Base-by-base conservation (phyloP, 352 stramenopile genomes). In the Pythium dissimile region DNA sequence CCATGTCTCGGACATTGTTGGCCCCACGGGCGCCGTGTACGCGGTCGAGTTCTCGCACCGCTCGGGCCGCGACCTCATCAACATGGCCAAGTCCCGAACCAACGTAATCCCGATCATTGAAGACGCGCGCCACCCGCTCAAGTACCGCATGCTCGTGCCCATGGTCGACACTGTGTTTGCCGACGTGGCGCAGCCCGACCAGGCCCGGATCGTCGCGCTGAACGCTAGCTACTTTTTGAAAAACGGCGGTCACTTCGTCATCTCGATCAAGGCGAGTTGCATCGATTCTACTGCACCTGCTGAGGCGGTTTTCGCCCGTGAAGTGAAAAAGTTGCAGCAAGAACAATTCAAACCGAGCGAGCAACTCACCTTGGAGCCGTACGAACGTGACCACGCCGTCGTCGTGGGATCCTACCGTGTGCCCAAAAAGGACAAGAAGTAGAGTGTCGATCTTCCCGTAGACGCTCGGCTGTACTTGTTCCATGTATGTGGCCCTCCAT, bases 41-140 rank as follows among this genome's bases (percentile, higher is more conserved):
- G 97, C 97, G 8, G 97, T 99, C 7, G 97, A 99, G 88, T 99
- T 99, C 83, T 98, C 96, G 30, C 97, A 99, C 83, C 92, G 97
- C 50, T 96, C 96, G 20, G 97, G 97, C 24, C 94, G 97, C 51
- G 97, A 99, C 72, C 84, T 99, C 24, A 98, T 99, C 69, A 99
- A 99, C 73, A 94, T 99, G 63, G 97, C 97, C 71, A 99, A 99
- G 87, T 92, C 84, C 48, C 92, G 97, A 48, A 99, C 97, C 3
- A 99, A 99, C 77, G 88, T 99, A 13, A 98, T 99, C 55, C 97
- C 97, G 52, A 99, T 99, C 72, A 99, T 99, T 46, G 97, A 99
- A 79, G 96, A 99, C 80, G 96, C 96, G 1, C 81, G 95, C 54
- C 96, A 99, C 77, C 96, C 96, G 57, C 85, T 98, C 48, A 99